Evolutionary conservation across 78 protist genomes (phyloP), one percentile per base, ranked within the genome.

Genomic region (Guillardia theta): DNA sequence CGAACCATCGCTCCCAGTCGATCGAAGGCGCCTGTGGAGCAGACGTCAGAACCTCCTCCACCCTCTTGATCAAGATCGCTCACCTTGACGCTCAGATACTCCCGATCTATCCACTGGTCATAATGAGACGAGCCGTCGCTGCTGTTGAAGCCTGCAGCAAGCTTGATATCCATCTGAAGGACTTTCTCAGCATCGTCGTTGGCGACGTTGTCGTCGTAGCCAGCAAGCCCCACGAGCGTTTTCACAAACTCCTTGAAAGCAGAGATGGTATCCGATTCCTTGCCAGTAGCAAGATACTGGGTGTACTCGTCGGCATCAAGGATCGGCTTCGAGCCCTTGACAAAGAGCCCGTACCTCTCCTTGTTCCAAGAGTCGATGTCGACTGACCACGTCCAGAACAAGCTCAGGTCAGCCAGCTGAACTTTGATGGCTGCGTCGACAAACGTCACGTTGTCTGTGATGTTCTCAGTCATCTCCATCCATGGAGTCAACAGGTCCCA

Each of bases 361-460:
- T 78, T 78, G 90, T 78, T 78, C 90, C 90, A 78, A 15, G 90
- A 27, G 90, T 78, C 90, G 18, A 43, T 43, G 53, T 78, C 90
- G 37, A 78, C 90, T 22, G 24, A n/a, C 90, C 90, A 78, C 18
- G 44, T 78, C 90, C 90, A 78, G 53, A 78, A 43, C 43, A 78
- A 30, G 30, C 43, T 43, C 50, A 78, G 10, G 90, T 78, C 90
- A n/a, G 90, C 90, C 43, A 44, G 39, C 50, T 77, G 78, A 15
- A 58, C 70, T 30, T 58, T 24, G 70, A 70, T 70, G 41, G 87
- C n/a, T 10, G 87, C 87, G 45, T 70, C 22, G 45, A 70, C 33
- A 70, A 70, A 70, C 47, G 87, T 70, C 47, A 43, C 22, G 87
- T 70, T 70, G 87, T 70, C 87, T 43, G 10, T 36, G 8, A 70